Base-by-base conservation (phyloP, 2,329 filamentous ascomycete genomes). In the Diaporthe humulicola region DNA sequence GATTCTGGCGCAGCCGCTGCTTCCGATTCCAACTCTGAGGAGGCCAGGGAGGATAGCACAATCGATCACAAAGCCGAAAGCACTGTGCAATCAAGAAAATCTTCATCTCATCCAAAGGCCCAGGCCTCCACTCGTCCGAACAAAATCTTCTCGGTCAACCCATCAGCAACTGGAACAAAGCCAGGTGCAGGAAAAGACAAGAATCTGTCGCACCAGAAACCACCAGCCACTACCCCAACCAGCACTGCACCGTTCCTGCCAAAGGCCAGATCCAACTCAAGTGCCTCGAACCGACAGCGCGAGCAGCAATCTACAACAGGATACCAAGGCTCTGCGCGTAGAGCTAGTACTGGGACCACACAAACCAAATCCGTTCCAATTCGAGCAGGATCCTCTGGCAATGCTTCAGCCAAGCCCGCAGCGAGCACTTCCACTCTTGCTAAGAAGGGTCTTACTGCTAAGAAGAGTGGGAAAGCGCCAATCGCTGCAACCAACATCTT, bases 401-500 rank as follows among this genome's bases (percentile, higher is more conserved):
- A 33, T 25, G 33, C 69, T 52, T 36, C 60, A 56, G 8, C 22
- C 22, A 58, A 38, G 19, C 30, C 54, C 38, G 15, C 60, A 9
- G 33, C 66, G 33, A n/a, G 33, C n/a, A 15, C 70, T 30, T 52
- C 72, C n/a, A 33, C 52, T 12, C 28, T 52, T 48, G 17, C 69
- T 30, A 74, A 54, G 25, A 76, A 69, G n/a, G 54, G n/a, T 40
- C 38, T 79, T 36, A 76, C 72, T 42, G 77, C 77, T 19, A 81
- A 79, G 67, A 82, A 78, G 38, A 80, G 80, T 38, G 80, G 80
- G 56, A 79, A 78, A 69, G 79, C 78, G 56, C 72, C 78, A 76
- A 73, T 81, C 73, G 54, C 77, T 40, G 60, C 70, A 38, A 36
- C 66, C n/a, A 90, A 90, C 74, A 84, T 90, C 1, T 90, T 90